Base-by-base conservation (phyloP, 331 rosid species). In the Malus hybrid region DNA sequence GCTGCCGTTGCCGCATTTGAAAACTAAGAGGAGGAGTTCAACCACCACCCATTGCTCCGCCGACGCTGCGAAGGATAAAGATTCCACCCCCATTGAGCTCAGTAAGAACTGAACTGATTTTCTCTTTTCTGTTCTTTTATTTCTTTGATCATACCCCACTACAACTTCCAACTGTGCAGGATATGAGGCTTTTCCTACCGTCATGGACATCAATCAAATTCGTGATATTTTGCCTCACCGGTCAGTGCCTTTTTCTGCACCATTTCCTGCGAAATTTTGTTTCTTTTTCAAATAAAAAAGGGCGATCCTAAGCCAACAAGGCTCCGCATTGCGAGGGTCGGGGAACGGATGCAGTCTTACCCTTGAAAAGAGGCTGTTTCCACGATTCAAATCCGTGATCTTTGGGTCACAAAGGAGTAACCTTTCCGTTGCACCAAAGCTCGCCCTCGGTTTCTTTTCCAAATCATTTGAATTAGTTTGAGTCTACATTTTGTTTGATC, bases 151-250 rank as follows among this genome's bases (percentile, higher is more conserved):
- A 72, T 29, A 60, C 1, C 57, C 24, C 20, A 63, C 6, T 57
- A 48, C 50, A 77, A 31, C 32, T 63, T 61, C 10, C 10, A 2
- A 31, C 12, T 27, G 14, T 80, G 65, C 87, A 91, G 98, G 76
- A 80, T 91, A 85, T 73, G 68, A 89, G 57, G 92, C 98, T 62
- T 91, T 88, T 80, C 97, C 98, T 6, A 81, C 93, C 1, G 84
- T 84, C 55, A 83, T 94, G 87, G 96, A 91, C 74, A 94, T 94
- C 73, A 91, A 94, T 71, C 88, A 90, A 90, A 94, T 94, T 83
- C 95, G 95, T 46, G 85, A 91, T 4, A 88, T 94, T 70, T 84
- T 94, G 71, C 98, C 98, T 22, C 98, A 94, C 87, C 85, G 97
- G 98, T 87, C 19, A 74, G 78, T 70, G 32, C 31, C 34, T 10